Conservation (phyloP, 2,329 filamentous ascomycete species). For the Monosporascus sp. region DNA sequence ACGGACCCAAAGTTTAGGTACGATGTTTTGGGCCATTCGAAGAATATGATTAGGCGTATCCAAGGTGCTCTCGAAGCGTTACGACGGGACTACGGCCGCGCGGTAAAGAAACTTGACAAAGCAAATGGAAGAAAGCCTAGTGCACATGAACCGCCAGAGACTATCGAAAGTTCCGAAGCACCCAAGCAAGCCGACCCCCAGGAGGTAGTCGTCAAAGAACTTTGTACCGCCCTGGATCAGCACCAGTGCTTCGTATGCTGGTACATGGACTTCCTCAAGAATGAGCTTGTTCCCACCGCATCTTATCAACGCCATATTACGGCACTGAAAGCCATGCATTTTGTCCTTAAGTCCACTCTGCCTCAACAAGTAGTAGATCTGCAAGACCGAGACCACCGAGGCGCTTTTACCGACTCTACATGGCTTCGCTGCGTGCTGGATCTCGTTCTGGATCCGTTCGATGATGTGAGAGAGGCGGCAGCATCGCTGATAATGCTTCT, state of each 20-base stretch:
- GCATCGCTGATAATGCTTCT: conserved; percentile 47
- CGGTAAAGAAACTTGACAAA: conserved; percentile 26
- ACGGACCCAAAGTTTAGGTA: conserved; percentile 82
- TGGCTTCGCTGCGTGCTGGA: conserved; percentile 67
- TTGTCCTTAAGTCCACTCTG: conserved; percentile 54
- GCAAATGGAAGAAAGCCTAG: neutral
- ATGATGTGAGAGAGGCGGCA: conserved; percentile 70
- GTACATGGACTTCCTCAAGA: conserved; percentile 67
- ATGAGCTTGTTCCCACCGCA: conserved; percentile 71
- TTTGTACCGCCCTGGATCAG: conserved; percentile 35
- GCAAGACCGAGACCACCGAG: conserved; percentile 33
- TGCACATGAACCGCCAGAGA: neutral
- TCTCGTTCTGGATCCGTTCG: conserved; percentile 82
- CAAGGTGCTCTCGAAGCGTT: conserved; percentile 59
- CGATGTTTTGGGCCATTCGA: conserved; percentile 68
- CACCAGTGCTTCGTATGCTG: conserved; percentile 65
- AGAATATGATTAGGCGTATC: conserved; percentile 71
- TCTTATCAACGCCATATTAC: conserved; percentile 89
- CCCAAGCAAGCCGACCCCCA: conserved; percentile 5
- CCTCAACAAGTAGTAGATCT: conserved; percentile 38
- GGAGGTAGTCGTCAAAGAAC: conserved; percentile 6
- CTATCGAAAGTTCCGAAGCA: conserved; percentile 2
- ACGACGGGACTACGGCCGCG: conserved; percentile 27
- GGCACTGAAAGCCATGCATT: conserved; percentile 63
- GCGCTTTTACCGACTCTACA: conserved; percentile 35